Evolutionary conservation across 306 rosid genomes (phyloP), one percentile per base, ranked within the genome.

Genomic region (Rosa multiflora): DNA sequence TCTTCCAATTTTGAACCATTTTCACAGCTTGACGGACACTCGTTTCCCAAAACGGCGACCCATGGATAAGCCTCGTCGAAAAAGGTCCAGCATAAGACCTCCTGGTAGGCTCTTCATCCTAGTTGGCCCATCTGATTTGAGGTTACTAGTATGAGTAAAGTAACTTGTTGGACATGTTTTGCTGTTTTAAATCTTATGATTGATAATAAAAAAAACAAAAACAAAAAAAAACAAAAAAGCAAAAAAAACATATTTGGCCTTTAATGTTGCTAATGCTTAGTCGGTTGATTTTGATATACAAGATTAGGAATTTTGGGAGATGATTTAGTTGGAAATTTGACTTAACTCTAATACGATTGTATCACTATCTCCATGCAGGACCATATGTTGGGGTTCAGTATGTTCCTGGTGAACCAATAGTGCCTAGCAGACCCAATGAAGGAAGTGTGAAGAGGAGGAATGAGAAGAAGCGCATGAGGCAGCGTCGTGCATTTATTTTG

Each of bases 371-470:
- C 52, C 40, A 32, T 86, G 76, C 84, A 93, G 98, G 97, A 73
- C 99, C 98, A 9, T 88, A 87, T 81, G 91, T 95, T 72, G 89
- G 92, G 92, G 93, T 96, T 84, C 79, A 83, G 76, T 80, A 85
- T 79, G 85, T 89, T 51, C 91, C 91, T 46, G 99, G 97, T 2
- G 84, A 93, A 46, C 80, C 96, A 17, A 88, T 96, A 81, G 89
- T 83, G 80, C 91, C 93, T 15, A 91, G 78, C 78, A 86, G 85
- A 56, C 99, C 97, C 44, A 94, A 96, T 39, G 93, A 91, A 77
- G 99, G 98, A 76, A 93, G 99, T 71, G 88, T 91, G 82, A 93
- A 93, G 83, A 82, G 94, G 81, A 88, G 94, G 88, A 96, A 96
- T 42, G 98, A 91, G 85, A 96, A 91, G 84, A 96, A 93, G 83